A percentile compares a stretch with the other conserved stretches of the same genome.
Evolutionary conservation across 176 grass and related monocot species (phyloP).

Genomic region (Saccharum spontaneum): DNA sequence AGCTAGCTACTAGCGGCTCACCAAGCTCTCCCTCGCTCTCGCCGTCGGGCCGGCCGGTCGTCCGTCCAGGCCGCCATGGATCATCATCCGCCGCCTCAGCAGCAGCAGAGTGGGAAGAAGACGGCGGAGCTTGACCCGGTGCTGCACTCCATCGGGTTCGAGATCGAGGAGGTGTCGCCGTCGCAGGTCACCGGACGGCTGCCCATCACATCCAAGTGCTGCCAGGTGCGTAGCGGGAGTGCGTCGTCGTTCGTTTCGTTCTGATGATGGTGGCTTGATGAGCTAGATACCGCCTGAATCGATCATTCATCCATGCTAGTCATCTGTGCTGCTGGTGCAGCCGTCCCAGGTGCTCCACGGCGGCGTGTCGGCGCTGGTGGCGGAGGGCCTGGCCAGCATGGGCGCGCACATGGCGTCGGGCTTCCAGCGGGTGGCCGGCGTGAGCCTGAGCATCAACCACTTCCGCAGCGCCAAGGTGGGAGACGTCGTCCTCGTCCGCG

Average conservation of each 20-base stretch:
- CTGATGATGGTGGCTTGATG: too few relatives aligned
- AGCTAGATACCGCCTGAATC: too few relatives aligned
- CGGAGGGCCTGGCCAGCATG: constrained; percentile 82
- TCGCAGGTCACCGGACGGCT: constrained; percentile 49
- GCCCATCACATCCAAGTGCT: constrained; percentile 52
- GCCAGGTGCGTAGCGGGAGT: constrained; percentile 27
- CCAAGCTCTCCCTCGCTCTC: not conserved
- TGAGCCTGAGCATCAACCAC: constrained; percentile 88
- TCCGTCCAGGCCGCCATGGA: not conserved
- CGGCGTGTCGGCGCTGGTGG: constrained; percentile 70
- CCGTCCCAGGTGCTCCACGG: constrained; percentile 86
- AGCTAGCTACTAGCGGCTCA: too few relatives aligned
- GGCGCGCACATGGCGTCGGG: constrained; percentile 86
- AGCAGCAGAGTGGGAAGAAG: not conserved
- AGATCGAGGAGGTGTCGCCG: constrained; percentile 60
- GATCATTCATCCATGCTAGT: too few relatives aligned
- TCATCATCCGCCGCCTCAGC: not conserved
- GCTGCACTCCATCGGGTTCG: constrained; percentile 63
- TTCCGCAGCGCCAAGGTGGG: constrained; percentile 62
- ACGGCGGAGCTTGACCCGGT: constrained; percentile 63
- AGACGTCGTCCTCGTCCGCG: constrained; percentile 64
- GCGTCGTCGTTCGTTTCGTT: too few relatives aligned
- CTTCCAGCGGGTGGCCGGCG: constrained; percentile 62
- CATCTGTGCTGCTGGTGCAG: not conserved
- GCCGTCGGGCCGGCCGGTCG: not conserved